Evolutionary conservation across 257 asterid genomes (phyloP), one percentile per base, ranked within the genome.

Genomic region (Fraxinus pennsylvanica): DNA sequence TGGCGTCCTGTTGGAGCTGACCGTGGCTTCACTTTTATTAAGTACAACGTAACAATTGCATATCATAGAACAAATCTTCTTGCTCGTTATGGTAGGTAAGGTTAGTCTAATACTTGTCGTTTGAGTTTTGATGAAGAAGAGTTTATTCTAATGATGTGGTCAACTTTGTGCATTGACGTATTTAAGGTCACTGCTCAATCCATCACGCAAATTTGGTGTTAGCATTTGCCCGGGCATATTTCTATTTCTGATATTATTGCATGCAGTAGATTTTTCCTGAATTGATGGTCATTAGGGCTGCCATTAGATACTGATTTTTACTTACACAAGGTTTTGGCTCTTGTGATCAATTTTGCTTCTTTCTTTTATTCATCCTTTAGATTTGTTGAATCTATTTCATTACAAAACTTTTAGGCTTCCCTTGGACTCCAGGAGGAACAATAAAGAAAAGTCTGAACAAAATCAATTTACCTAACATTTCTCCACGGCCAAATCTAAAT

Each of bases 71-170:
- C 99, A 59, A 95, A 93, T 89, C 97, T 96, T 76, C 86, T 96
- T 88, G 98, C 91, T 83, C 97, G 93, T 74, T 93, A 91, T 81
- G 96, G 98, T 93, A 90, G 99, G 98, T 96, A 92, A 91, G 99
- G 85, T 25, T 22, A 71, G 74, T 72, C 21, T 41, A 47, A 33
- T 63, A 25, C 75, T 72, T 68, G 38, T 35, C 36, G 33, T 68
- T 12, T 73, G 15, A 25, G 68, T n/a, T 77, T 66, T 72, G 45
- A 38, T 2, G 14, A 13, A 33, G 17, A 63, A 63, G 69, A 63
- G 8, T 27, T 1, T 19, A 43, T 72, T 32, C 25, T 72, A 25
- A 4, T 54, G 1, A 72, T 0, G 65, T 25, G 38, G 45, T 14
- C 29, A 17, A 21, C 54, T 72, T n/a, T 45, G 65, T 72, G 76